Percentiles rank a stretch among this genome's conserved stretches.
phyloP scores from a whole-genome alignment of 1,284 basidiomycete genomes.

The Albatrellus sp. region DNA sequence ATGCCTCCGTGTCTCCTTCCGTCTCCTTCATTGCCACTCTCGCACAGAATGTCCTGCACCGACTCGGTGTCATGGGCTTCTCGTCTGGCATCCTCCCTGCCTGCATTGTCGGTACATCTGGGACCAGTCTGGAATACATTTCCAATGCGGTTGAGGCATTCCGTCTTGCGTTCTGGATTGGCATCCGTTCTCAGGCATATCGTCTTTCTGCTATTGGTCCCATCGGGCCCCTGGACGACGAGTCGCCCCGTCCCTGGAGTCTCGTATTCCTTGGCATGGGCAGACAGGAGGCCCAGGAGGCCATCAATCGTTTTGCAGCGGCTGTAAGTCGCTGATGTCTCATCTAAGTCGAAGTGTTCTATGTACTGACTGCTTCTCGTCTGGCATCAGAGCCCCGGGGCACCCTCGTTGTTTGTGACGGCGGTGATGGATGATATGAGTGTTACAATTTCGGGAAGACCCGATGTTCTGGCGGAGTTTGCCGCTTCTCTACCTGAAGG shows the following conservation, averaged over 20 bases:
- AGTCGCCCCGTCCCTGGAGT: conserved; percentile 34
- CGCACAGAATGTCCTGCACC: conserved; percentile 19
- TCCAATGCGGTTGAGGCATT: conserved; percentile 34
- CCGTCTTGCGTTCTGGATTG: conserved; percentile 46
- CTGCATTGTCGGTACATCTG: conserved; percentile 37
- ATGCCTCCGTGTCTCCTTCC: conserved; percentile 14
- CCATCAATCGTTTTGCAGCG: conserved; percentile 16
- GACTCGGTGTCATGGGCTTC: conserved; percentile 39
- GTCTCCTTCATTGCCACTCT: conserved; percentile 25
- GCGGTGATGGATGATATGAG: conserved; percentile 33
- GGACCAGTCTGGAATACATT: conserved; percentile 28
- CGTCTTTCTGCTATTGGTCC: conserved; percentile 17
- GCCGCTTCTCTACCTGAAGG: conserved; percentile 20
- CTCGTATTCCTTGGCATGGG: conserved; percentile 33
- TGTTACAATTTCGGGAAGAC: conserved; percentile 46
- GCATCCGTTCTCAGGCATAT: conserved; percentile 36
- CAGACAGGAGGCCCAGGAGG: conserved; percentile 20
- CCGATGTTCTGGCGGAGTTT: conserved; percentile 34
- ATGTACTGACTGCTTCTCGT: conserved; percentile 15
- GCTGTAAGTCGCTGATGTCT: conserved; percentile 2
- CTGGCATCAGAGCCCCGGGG: conserved; percentile 6
- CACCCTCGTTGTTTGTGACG: conserved; percentile 31
- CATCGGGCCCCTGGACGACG: conserved; percentile 11
- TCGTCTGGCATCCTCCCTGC: conserved; percentile 52
- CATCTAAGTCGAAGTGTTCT: neutral